Evolutionary conservation across 2,329 filamentous ascomycete species (phyloP).

Genomic region (Lachnellula subtilissima): DNA sequence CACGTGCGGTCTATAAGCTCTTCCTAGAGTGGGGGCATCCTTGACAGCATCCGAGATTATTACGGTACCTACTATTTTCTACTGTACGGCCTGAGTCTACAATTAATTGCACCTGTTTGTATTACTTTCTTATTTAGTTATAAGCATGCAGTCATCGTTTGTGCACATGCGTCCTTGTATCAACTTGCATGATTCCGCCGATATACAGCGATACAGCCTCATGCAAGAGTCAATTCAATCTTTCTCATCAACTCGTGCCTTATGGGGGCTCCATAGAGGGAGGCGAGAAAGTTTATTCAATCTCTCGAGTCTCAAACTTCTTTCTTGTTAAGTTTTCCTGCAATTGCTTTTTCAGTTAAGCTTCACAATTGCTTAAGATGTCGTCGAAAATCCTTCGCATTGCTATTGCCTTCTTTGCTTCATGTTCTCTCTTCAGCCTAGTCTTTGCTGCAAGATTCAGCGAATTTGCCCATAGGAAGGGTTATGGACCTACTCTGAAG

Average conservation of each 20-base stretch:
- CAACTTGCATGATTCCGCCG: background rate
- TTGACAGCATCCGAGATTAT: background rate
- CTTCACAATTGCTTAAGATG: background rate
- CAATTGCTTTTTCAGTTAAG: background rate
- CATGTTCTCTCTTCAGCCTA: background rate
- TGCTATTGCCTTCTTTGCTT: background rate
- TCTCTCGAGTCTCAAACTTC: background rate
- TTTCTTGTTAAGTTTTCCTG: background rate
- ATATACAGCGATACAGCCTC: background rate
- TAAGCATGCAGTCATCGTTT: background rate
- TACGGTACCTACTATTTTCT: background rate
- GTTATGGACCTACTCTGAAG: conserved; percentile 5
- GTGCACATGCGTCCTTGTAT: background rate
- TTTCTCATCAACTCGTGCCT: background rate
- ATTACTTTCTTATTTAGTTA: background rate
- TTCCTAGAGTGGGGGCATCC: too few species aligned
- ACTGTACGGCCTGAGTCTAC: background rate
- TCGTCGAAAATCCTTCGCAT: background rate
- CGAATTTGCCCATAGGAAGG: conserved; percentile 5
- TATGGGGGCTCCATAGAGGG: background rate
- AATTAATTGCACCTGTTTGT: background rate
- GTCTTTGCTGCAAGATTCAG: background rate
- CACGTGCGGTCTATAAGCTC: too few species aligned
- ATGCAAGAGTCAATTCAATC: background rate
- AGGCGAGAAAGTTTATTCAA: background rate